Evolutionary conservation across 306 rosid genomes (phyloP), one percentile per base, ranked within the genome.

Genomic region (Vicia faba): DNA sequence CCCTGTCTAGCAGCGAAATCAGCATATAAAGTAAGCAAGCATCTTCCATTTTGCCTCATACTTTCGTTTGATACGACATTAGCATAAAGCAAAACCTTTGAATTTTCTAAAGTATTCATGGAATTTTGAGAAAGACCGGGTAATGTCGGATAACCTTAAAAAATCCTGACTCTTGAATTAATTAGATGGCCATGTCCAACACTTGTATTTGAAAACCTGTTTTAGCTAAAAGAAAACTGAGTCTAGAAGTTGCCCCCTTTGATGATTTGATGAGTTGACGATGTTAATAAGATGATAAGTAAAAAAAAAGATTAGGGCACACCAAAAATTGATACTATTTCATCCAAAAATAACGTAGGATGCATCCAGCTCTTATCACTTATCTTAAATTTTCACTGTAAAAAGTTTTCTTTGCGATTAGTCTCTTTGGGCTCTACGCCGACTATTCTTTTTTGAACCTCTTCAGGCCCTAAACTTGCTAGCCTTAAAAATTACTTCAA

Each of bases 1-100:
- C 98, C 92, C 26, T 78, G 82, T 72, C 89, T 92, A 13, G 96
- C 96, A 13, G 92, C 93, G 38, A 87, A 82, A 74, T 84, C 98
- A 56, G 96, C 96, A 70, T 63, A 74, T 63, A 86, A 84, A 77
- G 98, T 92, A 82, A 75, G 78, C 49, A 43, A 45, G 11, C 41
- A 25, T 61, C 44, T 54, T 14, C 41, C 75, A 48, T 72, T 71
- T 65, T 23, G 10, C 43, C 14, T 59, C 33, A 28, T 58, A 16
- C 31, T 62, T 69, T 61, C 50, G 44, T 76, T 70, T 55, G 49
- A 64, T 68, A 10, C 14, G 19, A 2, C 50, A 44, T 45, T 36
- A 46, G 23, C 56, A 39, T 64, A 8, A 53, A 48, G 55, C 25
- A 18, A 23, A 48, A 48, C 55, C 55, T 3, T 48, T 48, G 55